These are phyloP conservation scores for Mycena polygramma DNA, from an alignment of 768 basidiomycete genomes.

Conservation along the genomic window DNA sequence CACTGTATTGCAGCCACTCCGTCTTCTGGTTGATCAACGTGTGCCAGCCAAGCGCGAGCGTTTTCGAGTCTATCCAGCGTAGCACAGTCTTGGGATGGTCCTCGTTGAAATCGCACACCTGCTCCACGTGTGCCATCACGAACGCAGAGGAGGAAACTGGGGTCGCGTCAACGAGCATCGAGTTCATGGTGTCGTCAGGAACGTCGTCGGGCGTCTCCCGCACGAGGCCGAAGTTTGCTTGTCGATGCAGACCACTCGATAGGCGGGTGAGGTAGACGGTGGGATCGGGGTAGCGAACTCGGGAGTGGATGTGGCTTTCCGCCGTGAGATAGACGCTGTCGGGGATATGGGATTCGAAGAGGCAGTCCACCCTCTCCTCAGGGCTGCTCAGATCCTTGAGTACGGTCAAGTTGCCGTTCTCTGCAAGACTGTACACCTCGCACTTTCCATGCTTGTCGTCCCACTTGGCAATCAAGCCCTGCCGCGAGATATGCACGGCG, in stretches of 20 bases:
- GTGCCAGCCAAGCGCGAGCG: constrained; percentile 29
- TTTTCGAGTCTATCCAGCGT: constrained; percentile 20
- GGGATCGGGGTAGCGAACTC: constrained; percentile 26
- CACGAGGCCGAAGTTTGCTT: constrained; percentile 19
- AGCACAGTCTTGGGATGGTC: constrained; percentile 22
- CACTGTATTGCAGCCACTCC: constrained; percentile 32
- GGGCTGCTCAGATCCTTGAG: constrained; percentile 7
- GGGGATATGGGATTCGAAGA: constrained; percentile 15
- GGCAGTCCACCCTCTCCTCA: constrained; percentile 8
- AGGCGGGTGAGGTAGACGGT: constrained; percentile 24
- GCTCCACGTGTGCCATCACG: constrained; percentile 26
- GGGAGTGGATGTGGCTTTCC: constrained; percentile 22
- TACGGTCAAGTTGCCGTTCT: constrained; percentile 14
- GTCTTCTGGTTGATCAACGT: constrained; percentile 28
- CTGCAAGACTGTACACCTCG: constrained; percentile 24
- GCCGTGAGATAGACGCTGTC: constrained; percentile 23
- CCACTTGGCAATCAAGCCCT: constrained; percentile 24
- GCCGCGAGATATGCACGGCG: constrained; percentile 15
- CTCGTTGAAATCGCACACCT: constrained; percentile 21
- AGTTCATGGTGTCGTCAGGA: constrained; percentile 22
- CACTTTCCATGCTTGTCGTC: constrained; percentile 14
- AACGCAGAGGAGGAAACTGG: constrained; percentile 22
- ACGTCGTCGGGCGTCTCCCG: constrained; percentile 21
- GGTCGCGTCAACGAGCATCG: constrained; percentile 18
- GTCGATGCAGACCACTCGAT: constrained; percentile 12